phyloP scores from a whole-genome alignment of 805 yeast genomes.

The Cyberlindnera xylosilytica region DNA sequence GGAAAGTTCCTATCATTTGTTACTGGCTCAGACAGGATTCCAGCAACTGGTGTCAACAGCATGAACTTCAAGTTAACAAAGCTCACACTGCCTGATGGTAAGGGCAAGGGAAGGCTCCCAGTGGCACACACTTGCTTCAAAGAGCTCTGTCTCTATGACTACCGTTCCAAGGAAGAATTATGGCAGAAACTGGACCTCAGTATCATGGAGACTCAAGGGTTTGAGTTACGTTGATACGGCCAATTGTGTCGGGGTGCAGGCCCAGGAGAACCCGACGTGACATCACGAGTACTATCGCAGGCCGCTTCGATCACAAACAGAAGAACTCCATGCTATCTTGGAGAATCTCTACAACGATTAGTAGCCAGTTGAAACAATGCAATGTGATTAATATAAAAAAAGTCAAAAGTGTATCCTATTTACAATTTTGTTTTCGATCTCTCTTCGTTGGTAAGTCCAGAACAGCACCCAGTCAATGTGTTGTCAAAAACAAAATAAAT shows the following conservation, averaged over 20 bases:
- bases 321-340: no score
- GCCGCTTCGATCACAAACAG: not conserved
- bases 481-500: constrained; percentile 12
- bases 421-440: constrained; percentile 19
- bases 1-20: constrained; percentile 68
- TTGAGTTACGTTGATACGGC: constrained; percentile 48
- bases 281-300: no score
- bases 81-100: constrained; percentile 29
- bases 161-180: constrained; percentile 53
- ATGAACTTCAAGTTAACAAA: constrained; percentile 69
- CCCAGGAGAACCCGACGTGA: no score
- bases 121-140: constrained; percentile 94
- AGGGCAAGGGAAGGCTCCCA: constrained; percentile 52
- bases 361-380: constrained; percentile 14
- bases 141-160: constrained; percentile 75
- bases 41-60: constrained; percentile 86
- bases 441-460: constrained; percentile 3
- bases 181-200: constrained; percentile 61
- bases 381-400: constrained; percentile 16
- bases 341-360: not conserved
- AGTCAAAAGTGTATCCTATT: constrained; percentile 21
- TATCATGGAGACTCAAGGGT: constrained; percentile 78
- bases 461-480: not conserved
- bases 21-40: constrained; percentile 89
- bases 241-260: no score